Percentiles rank a stretch among this genome's conserved stretches.
These are phyloP conservation scores for Pueraria montana DNA, from an alignment of 306 rosid species.

Conservation along the genomic window DNA sequence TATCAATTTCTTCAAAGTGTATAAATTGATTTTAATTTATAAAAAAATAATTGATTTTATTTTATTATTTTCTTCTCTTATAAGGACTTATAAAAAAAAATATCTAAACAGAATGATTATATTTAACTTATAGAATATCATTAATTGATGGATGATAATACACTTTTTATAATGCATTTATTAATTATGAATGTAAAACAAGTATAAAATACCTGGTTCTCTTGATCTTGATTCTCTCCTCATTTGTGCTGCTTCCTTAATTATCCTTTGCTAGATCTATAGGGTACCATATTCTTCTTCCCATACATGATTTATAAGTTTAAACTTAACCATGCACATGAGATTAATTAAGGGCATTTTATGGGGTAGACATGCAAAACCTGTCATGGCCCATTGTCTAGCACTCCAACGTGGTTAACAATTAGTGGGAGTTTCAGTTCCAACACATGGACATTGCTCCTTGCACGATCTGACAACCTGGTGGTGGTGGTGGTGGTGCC, in stretches of 20 bases:
- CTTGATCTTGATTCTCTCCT: neutral
- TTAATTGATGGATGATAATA: too few relatives aligned
- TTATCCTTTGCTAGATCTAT: neutral
- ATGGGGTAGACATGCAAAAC: constrained; percentile 15
- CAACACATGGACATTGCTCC: constrained; percentile 29
- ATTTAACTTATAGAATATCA: too few relatives aligned
- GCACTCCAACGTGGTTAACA: neutral
- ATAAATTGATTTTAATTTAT: too few relatives aligned
- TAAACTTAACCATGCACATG: neutral
- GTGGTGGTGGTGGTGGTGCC: neutral
- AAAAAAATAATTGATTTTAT: too few relatives aligned
- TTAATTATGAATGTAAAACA: neutral
- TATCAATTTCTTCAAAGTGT: too few relatives aligned
- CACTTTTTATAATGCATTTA: neutral
- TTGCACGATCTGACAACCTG: constrained; percentile 35
- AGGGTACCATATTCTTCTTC: neutral
- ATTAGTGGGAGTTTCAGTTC: neutral
- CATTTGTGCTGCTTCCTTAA: neutral
- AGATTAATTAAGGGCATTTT: neutral
- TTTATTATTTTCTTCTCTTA: too few relatives aligned
- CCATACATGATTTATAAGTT: neutral
- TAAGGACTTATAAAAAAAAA: too few relatives aligned
- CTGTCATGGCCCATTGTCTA: constrained; percentile 34
- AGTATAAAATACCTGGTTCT: neutral
- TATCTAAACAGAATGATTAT: too few relatives aligned